Evolutionary conservation across 768 basidiomycete species (phyloP).

Genomic region (Gymnopilus dilepis): DNA sequence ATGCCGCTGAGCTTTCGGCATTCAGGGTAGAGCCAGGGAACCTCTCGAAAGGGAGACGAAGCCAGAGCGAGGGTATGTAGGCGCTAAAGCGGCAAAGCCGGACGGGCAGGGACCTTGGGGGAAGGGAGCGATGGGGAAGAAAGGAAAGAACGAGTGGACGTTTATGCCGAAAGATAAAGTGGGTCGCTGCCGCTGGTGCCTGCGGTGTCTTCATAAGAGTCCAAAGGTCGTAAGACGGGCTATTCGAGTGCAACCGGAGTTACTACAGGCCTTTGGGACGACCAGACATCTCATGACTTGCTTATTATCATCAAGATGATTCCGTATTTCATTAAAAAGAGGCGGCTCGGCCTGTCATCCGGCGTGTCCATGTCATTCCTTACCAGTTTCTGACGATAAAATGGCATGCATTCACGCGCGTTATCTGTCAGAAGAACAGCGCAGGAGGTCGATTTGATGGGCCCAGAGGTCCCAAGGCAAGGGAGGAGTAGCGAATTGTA

Average conservation of each 20-base stretch:
- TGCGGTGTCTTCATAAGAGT: constrained; percentile 12
- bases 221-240: constrained; percentile 7
- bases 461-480: background rate
- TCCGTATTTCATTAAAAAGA: constrained; percentile 14
- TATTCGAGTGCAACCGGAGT: constrained; percentile 11
- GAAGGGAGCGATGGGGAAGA: background rate
- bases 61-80: constrained; percentile 7
- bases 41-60: background rate
- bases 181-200: constrained; percentile 3
- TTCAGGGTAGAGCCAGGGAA: constrained; percentile 7
- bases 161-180: background rate
- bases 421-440: background rate
- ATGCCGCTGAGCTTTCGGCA: constrained; percentile 16
- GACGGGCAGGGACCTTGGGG: background rate
- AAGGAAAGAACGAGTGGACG: background rate
- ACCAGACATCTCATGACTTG: constrained; percentile 17
- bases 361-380: constrained; percentile 10
- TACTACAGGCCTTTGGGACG: constrained; percentile 10
- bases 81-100: constrained; percentile 5
- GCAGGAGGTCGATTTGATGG: background rate
- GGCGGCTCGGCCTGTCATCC: constrained; percentile 11
- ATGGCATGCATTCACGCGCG: constrained; percentile 2
- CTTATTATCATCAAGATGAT: constrained; percentile 6
- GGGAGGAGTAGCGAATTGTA: background rate
- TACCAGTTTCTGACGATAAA: constrained; percentile 11